These are phyloP conservation scores for Paramecium bursaria DNA, from an alignment of 73 alveolate genomes.

Conservation along the genomic window DNA sequence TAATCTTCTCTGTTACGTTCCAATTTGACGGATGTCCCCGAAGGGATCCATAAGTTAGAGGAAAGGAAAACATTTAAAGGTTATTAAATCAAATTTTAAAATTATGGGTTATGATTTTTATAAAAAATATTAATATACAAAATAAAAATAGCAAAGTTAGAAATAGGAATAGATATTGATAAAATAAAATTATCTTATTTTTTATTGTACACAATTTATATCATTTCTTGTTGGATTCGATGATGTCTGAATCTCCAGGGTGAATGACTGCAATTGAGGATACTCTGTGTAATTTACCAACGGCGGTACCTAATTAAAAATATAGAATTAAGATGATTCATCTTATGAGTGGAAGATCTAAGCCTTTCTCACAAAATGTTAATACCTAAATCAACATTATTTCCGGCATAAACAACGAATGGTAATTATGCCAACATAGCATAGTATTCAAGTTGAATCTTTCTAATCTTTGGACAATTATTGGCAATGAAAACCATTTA, in stretches of 20 bases:
- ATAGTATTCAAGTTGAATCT: conserved; percentile 97
- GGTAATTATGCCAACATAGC: conserved; percentile 91
- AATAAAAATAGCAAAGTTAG: too few species aligned
- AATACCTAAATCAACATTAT: conserved; percentile 90
- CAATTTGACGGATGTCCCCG: conserved; percentile 85
- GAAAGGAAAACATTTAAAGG: too few species aligned
- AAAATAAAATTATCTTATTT: too few species aligned
- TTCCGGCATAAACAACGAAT: conserved; percentile 90
- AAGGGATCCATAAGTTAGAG: conserved; percentile 38
- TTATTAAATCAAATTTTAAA: too few species aligned
- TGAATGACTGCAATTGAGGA: conserved; percentile 90
- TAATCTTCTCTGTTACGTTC: conserved; percentile 99
- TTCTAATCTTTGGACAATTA: conserved; percentile 98
- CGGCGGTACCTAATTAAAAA: conserved; percentile 85
- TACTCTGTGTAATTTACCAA: conserved; percentile 96
- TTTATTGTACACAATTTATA: too few species aligned
- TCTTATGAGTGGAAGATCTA: conserved; percentile 24
- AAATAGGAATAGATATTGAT: too few species aligned
- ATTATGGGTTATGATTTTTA: too few species aligned
- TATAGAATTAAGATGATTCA: conserved; percentile 58
- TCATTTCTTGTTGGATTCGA: too few species aligned
- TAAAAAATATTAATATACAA: too few species aligned
- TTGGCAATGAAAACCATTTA: conserved; percentile 92
- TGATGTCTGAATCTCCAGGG: conserved; percentile 92
- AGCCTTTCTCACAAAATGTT: conserved; percentile 32